These are phyloP conservation scores for Knoxdaviesia capensis DNA, from an alignment of 2,329 filamentous ascomycete genomes.

Conservation along the genomic window DNA sequence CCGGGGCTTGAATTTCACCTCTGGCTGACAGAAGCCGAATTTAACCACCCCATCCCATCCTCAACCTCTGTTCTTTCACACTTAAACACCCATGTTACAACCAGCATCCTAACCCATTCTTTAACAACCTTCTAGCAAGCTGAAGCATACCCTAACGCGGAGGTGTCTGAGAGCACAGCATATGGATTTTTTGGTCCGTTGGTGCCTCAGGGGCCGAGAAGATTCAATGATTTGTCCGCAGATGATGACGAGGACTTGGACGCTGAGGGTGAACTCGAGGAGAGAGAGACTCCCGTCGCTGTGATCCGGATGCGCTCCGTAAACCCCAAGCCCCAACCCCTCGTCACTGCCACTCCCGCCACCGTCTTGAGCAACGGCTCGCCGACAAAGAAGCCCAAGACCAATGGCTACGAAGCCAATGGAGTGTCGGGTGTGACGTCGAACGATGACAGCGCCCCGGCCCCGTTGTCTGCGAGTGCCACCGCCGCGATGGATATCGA, in stretches of 20 bases:
- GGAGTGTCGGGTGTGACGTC: not conserved
- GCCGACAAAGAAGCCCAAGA: slow-evolving; percentile 34
- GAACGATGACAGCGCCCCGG: slow-evolving; percentile 3
- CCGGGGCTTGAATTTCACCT: no score
- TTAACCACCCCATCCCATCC: no score
- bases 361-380: slow-evolving; percentile 24
- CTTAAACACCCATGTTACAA: no score
- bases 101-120: no score
- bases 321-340: no score
- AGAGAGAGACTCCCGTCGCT: slow-evolving; percentile 11
- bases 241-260: slow-evolving; percentile 18
- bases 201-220: slow-evolving; percentile 21
- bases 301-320: no score
- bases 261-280: slow-evolving; percentile 17
- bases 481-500: slow-evolving; percentile 42
- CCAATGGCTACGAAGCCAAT: slow-evolving; percentile 34
- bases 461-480: slow-evolving; percentile 11
- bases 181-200: slow-evolving; percentile 38
- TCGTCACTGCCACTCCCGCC: no score
- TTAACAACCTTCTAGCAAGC: no score
- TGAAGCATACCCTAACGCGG: slow-evolving; percentile 7
- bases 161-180: slow-evolving; percentile 23
- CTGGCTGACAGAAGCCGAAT: no score
- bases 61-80: no score
- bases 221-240: slow-evolving; percentile 11